Percentiles rank a stretch among this genome's conserved stretches.
Evolutionary conservation across 2,329 filamentous ascomycete genomes (phyloP).

Genomic region (Ceratocystis eucalypticola): DNA sequence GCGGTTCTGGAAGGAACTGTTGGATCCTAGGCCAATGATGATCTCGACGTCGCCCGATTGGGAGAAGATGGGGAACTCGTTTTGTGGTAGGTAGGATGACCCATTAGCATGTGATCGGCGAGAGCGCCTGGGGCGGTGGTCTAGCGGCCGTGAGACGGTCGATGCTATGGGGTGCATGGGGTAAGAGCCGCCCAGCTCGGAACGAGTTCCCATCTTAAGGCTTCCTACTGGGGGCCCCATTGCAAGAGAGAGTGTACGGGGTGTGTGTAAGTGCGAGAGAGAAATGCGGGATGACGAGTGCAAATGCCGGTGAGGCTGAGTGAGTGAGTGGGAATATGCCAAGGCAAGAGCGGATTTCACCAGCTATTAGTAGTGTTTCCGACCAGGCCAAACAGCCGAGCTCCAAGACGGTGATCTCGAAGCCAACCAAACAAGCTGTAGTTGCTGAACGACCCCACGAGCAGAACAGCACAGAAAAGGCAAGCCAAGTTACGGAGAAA

Average conservation of each 20-base stretch:
- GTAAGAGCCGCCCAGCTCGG: constrained; percentile 33
- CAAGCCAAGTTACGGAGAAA: neutral
- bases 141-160: constrained; percentile 46
- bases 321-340: too few relatives aligned
- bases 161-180: constrained; percentile 46
- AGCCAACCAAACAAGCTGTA: neutral
- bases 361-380: too few relatives aligned
- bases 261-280: neutral
- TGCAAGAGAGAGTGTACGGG: constrained; percentile 27
- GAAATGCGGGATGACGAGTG: neutral
- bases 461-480: neutral
- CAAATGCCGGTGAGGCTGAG: neutral
- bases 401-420: neutral
- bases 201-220: constrained; percentile 19
- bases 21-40: constrained; percentile 47
- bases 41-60: constrained; percentile 91
- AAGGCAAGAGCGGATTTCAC: too few relatives aligned
- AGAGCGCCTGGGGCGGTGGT: constrained; percentile 52
- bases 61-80: constrained; percentile 85
- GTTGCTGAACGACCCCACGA: neutral
- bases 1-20: constrained; percentile 52
- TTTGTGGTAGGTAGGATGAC: constrained; percentile 55
- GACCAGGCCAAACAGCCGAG: neutral
- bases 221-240: constrained; percentile 27
- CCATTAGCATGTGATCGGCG: constrained; percentile 71